Base-by-base conservation (phyloP, 2,329 filamentous ascomycete species). In the Aureobasidium mangrovei region DNA sequence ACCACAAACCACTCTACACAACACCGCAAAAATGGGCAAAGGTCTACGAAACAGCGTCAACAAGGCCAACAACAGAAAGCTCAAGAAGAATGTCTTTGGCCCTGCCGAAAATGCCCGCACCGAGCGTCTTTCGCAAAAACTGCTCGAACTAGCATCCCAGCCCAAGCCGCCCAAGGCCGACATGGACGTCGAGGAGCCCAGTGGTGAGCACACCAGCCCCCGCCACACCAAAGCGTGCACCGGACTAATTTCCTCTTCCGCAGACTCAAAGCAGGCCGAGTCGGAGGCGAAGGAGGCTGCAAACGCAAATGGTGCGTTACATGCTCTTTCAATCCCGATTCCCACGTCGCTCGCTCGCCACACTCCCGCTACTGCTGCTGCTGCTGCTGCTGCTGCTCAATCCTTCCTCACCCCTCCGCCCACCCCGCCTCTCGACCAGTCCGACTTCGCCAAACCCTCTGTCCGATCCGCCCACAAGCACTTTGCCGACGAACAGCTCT, bases 31-130 rank as follows among this genome's bases (percentile, higher is more conserved):
- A 63, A 97, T 96, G 91, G 91, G 91, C 27, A 96, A 95, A 70
- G 86, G 88, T 67, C 77, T 86, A 58, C 80, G 91, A 69, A 81
- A 91, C 60, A 94, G 85, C 68, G 77, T 80, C 61, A 82, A 78
- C 64, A 96, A 96, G 76, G 78, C 79, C 65, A 96, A 96, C 76
- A 89, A 90, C 74, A 78, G 81, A 62, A 84, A 81, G 63, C 79
- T 95, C 60, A 91, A 91, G 70, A 77, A 81, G 60, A 83, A 82
- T 60, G 85, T 96, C 60, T 96, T 95, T 71, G 88, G 85, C 1
- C 91, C 91, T 12, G 83, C 84, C 54, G 88, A 91, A 69, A 75
- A 79, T 63, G 90, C 86, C 43, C 82, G 91, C 62, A 85, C 84
- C 52, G 85, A 91, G 70, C 84, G 91, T 61, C 81, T 96, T 35